These are phyloP conservation scores for Endotrypanum monterogeii DNA, from an alignment of 208 protist species.

Conservation along the genomic window DNA sequence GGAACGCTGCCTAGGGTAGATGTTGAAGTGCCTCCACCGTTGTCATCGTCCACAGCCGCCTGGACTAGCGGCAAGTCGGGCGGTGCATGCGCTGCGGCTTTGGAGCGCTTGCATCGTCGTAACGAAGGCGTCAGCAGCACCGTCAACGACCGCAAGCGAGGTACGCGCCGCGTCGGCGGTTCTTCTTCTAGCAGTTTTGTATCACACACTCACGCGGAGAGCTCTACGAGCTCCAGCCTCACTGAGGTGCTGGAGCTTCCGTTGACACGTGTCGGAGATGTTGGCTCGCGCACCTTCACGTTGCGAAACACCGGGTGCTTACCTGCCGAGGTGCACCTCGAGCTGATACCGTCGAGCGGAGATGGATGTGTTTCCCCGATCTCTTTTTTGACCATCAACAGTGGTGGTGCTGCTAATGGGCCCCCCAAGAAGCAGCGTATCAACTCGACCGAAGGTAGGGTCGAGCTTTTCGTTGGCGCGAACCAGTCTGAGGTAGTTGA, in stretches of 20 bases:
- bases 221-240: not conserved
- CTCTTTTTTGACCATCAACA: constrained; percentile 38
- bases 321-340: constrained; percentile 77
- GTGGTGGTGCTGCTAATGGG: constrained; percentile 17
- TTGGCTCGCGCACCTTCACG: constrained; percentile 48
- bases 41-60: constrained; percentile 12
- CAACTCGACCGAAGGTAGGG: not conserved
- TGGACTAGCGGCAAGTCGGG: not conserved
- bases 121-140: not conserved
- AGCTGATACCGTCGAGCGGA: constrained; percentile 21
- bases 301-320: constrained; percentile 90
- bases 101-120: constrained; percentile 23
- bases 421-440: constrained; percentile 38
- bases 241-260: constrained; percentile 79
- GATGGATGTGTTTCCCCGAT: constrained; percentile 29
- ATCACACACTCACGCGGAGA: constrained; percentile 7
- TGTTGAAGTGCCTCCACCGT: constrained; percentile 57
- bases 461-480: constrained; percentile 64
- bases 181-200: not conserved
- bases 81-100: not conserved
- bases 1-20: constrained; percentile 93
- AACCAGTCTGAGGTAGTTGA: constrained; percentile 58
- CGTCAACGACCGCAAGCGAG: constrained; percentile 18
- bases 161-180: constrained; percentile 16
- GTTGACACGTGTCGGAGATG: constrained; percentile 74